Evolutionary conservation across 1,139 yeast genomes (phyloP).

Genomic region (Saccharomyces pastorianus): DNA sequence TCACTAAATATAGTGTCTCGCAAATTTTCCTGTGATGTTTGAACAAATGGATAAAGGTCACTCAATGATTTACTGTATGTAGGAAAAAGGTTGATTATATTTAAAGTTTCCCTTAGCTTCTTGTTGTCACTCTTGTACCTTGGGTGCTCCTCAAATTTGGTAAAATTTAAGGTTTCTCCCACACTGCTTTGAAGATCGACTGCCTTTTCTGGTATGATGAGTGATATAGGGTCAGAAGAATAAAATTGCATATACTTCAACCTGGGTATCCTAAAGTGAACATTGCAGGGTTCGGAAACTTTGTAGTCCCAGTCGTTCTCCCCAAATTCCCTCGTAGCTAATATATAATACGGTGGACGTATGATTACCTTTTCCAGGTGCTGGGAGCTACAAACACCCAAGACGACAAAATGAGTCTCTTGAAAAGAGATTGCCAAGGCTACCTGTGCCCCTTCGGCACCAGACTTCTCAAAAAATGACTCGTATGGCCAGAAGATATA

Average conservation of each 20-base stretch:
- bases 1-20: neutral
- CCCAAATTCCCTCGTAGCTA: slow-evolving; percentile 7
- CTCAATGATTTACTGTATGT: slow-evolving; percentile 19
- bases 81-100: slow-evolving; percentile 22
- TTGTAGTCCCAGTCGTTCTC: slow-evolving; percentile 11
- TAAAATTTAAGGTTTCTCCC: slow-evolving; percentile 28
- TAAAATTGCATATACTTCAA: slow-evolving; percentile 70
- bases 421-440: slow-evolving; percentile 16
- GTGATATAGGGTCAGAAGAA: slow-evolving; percentile 62
- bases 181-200: slow-evolving; percentile 14
- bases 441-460: slow-evolving; percentile 4
- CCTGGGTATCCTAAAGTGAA: slow-evolving; percentile 67
- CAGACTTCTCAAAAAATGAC: slow-evolving; percentile 6
- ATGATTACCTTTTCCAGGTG: slow-evolving; percentile 4
- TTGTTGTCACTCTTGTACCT: slow-evolving; percentile 13
- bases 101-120: slow-evolving; percentile 19
- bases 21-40: neutral
- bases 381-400: slow-evolving; percentile 10
- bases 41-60: slow-evolving; percentile 12
- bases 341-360: slow-evolving; percentile 12
- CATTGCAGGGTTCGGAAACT: slow-evolving; percentile 32
- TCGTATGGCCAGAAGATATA: slow-evolving; percentile 22
- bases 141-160: slow-evolving; percentile 28
- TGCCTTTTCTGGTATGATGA: slow-evolving; percentile 45
- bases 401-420: slow-evolving; percentile 18